Base-by-base conservation (phyloP, 176 grass and related monocot genomes). In the Elymus sibiricus region DNA sequence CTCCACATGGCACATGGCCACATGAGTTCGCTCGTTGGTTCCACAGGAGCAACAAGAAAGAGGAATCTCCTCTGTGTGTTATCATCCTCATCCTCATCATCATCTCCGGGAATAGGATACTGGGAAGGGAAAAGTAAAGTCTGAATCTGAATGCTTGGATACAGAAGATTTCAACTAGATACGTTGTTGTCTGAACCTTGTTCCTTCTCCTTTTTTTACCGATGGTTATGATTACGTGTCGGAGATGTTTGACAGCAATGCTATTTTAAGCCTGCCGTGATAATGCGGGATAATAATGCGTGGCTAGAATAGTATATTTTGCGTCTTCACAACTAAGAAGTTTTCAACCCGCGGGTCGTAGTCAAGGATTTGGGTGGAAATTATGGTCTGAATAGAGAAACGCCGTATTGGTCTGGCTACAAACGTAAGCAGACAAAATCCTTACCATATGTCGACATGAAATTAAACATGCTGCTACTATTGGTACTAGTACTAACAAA, bases 321-420 rank as follows among this genome's bases (percentile, higher is more conserved):
- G 53, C 19, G 51, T 19, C 21, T 56, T 56, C 51, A 8, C 0
- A 56, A 56, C 2, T 56, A 6, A 17, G 1, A 82, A n/a, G 69
- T 39, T 77, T 51, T 56, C 80, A 76, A 70, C 38, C 70, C 71
- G 31, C 28, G 56, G 17, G 77, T 85, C 85, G 29, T 42, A 46
- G 66, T 72, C 89, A 83, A 67, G 80, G 65, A 82, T 90, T 86
- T 7, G 56, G 89, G 67, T 74, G 58, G 79, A 90, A 73, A 16
- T 19, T 28, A 37, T 43, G 74, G 14, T 0, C 22, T 59, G 58
- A 43, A 78, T 83, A 76, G 21, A 75, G 76, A 58, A 37, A 83
- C 42, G 77, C 69, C 59, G 34, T 74, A 24, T 49, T 7, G 14
- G 14, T 28, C 27, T 42, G 2, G 21, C n/a, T 27, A 2, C 44